A percentile compares a stretch with the other conserved stretches of the same genome.
phyloP scores from a whole-genome alignment of 352 stramenopile genomes.

The Albugo candida region DNA sequence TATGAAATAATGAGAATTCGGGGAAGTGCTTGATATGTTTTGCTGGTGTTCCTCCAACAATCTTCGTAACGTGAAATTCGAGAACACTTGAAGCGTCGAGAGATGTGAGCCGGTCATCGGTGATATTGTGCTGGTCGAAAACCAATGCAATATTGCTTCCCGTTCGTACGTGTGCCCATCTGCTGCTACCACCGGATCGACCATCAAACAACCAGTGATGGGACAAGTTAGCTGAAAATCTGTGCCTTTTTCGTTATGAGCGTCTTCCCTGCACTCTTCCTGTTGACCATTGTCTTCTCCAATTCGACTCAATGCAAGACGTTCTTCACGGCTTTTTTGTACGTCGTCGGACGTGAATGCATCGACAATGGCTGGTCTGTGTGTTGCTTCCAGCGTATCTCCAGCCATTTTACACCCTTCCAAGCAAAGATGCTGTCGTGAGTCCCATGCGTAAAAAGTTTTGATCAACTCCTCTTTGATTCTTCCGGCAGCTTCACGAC shows the following conservation, averaged over 20 bases:
- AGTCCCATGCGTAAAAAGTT: no score
- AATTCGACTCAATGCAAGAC: slow-evolving; percentile 6
- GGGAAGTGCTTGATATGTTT: neutral
- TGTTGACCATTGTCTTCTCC: slow-evolving; percentile 1
- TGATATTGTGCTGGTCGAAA: slow-evolving; percentile 69
- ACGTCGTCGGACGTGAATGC: no score
- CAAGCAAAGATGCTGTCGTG: no score
- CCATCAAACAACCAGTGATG: slow-evolving; percentile 90
- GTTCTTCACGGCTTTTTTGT: slow-evolving; percentile 3
- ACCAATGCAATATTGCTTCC: slow-evolving; percentile 85
- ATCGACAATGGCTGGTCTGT: no score
- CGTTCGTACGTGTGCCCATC: slow-evolving; percentile 97
- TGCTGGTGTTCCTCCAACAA: slow-evolving; percentile 31
- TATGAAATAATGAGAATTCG: neutral
- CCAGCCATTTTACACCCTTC: no score
- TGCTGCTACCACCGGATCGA: slow-evolving; percentile 89
- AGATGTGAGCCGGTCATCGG: slow-evolving; percentile 61
- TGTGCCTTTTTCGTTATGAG: neutral
- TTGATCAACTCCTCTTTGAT: slow-evolving; percentile 29
- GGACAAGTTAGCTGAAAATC: slow-evolving; percentile 61
- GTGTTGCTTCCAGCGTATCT: no score
- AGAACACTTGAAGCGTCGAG: slow-evolving; percentile 45
- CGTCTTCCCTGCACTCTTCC: slow-evolving; percentile 1
- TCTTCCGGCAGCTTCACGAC: slow-evolving; percentile 20
- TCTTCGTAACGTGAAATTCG: slow-evolving; percentile 52